Evolutionary conservation across 2,329 filamentous ascomycete genomes (phyloP).

Genomic region (Chalara sp.): DNA sequence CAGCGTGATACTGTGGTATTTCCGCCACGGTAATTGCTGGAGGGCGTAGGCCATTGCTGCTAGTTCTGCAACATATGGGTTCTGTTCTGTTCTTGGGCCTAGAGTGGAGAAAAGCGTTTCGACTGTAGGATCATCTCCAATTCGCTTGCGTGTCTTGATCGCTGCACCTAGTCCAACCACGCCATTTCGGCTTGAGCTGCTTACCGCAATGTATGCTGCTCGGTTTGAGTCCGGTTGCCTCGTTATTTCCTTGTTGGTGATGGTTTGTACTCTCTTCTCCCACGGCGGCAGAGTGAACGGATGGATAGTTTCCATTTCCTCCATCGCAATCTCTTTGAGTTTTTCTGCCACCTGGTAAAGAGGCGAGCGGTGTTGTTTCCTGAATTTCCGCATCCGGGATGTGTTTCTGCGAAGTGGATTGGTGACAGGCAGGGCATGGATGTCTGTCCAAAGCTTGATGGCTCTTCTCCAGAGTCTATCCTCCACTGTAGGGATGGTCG

Average conservation of each 20-base stretch:
- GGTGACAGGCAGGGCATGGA: conserved; percentile 21
- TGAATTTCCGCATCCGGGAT: too few relatives aligned
- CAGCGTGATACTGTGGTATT: neutral
- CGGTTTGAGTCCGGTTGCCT: neutral
- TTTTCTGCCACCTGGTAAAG: conserved; percentile 4
- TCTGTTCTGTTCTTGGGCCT: neutral
- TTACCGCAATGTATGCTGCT: neutral
- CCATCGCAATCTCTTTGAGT: too few relatives aligned
- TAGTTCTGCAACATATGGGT: neutral
- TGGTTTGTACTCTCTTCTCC: neutral
- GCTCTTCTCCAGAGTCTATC: conserved; percentile 14
- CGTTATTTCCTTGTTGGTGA: neutral
- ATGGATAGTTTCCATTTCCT: conserved; percentile 5
- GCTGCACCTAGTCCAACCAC: neutral
- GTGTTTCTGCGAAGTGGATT: too few relatives aligned
- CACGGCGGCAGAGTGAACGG: conserved; percentile 1
- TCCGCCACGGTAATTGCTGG: neutral
- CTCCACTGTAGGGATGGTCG: conserved; percentile 13
- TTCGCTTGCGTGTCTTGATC: neutral
- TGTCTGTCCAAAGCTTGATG: conserved; percentile 4
- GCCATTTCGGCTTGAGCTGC: neutral
- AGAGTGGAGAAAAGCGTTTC: neutral
- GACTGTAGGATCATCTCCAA: neutral
- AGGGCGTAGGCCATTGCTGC: neutral
- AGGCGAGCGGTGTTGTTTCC: too few relatives aligned